Base-by-base conservation (phyloP, 2,329 filamentous ascomycete genomes). In the Stemphylium vesicarium region DNA sequence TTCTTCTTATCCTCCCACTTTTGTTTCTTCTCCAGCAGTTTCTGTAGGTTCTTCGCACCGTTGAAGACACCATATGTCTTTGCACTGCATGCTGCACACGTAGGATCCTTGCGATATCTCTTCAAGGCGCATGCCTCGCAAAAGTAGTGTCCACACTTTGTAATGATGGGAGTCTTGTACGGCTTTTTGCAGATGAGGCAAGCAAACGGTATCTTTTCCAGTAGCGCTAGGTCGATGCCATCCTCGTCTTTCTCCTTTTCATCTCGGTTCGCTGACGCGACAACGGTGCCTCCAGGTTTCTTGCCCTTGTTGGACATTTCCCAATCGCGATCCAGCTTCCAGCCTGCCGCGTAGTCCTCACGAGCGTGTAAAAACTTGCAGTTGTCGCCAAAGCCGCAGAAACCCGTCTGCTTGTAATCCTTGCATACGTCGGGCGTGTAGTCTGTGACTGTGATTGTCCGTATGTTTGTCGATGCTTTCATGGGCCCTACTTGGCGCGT, bases 291-390 rank as follows among this genome's bases (percentile, higher is more conserved):
- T 5, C 67, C 68, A 6, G 80, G 80, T 58, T 81, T 82, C 66
- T 85, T 81, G 47, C 77, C 78, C 69, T 90, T 93, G 6, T 87
- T 90, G 2, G 88, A 86, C 32, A 85, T 88, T 72, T 99, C 95
- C 95, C 95, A 99, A 43, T 98, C 94, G 47, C 85, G 84, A 75
- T 99, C 95, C 4, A 99, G 82, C 74, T 98, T 92, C 95, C 95
- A 99, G 2, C 95, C 95, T 72, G 93, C 89, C 66, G 94, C 92
- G 71, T 91, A 89, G 74, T 92, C 89, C 67, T 91, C 88, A 53
- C 91, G 81, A 4, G 85, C 85, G 69, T 95, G 91, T 0, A 92
- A 70, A 70, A 88, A 95, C 69, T 92, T 96, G 80, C 93, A 96
- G 57, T 83, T 87, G 72, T 95, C 91, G 24, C 90, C 88, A 60